Evolutionary conservation across 164 flowering plant genomes (phyloP).

Genomic region (Amborella trichopoda): DNA sequence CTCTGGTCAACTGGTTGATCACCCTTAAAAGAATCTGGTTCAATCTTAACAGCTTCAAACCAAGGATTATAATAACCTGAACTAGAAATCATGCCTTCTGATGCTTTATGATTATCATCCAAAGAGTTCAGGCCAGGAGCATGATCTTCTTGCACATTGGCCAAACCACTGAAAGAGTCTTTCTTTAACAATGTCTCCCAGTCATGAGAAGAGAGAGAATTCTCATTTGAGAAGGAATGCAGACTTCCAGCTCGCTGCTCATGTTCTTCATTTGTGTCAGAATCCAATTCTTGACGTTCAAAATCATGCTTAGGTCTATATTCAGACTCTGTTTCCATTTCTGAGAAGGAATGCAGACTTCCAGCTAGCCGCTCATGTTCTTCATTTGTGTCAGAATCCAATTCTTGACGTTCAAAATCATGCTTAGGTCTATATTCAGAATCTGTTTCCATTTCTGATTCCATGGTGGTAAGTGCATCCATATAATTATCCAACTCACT

Average conservation of each 20-base stretch:
- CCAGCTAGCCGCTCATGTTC: slow-evolving; percentile 22
- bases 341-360: slow-evolving; percentile 49
- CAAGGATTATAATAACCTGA: not conserved
- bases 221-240: slow-evolving; percentile 45
- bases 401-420: slow-evolving; percentile 9
- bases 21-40: slow-evolving; percentile 13
- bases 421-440: slow-evolving; percentile 31
- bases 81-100: not conserved
- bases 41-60: not conserved
- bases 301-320: slow-evolving; percentile 21
- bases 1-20: slow-evolving; percentile 21
- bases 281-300: slow-evolving; percentile 15
- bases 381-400: slow-evolving; percentile 30
- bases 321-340: slow-evolving; percentile 56
- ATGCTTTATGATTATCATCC: not conserved
- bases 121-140: not conserved
- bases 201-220: slow-evolving; percentile 44
- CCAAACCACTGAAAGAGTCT: slow-evolving; percentile 25
- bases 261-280: slow-evolving; percentile 30
- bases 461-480: slow-evolving; percentile 83
- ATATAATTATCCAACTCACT: slow-evolving; percentile 74
- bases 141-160: slow-evolving; percentile 12
- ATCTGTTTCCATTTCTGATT: slow-evolving; percentile 73
- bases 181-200: slow-evolving; percentile 29
- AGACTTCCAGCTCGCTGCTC: too few species aligned